Percentiles rank a stretch among this genome's conserved stretches.
Conservation (phyloP, 768 basidiomycete genomes). For the Suillus cothurnatus region DNA sequence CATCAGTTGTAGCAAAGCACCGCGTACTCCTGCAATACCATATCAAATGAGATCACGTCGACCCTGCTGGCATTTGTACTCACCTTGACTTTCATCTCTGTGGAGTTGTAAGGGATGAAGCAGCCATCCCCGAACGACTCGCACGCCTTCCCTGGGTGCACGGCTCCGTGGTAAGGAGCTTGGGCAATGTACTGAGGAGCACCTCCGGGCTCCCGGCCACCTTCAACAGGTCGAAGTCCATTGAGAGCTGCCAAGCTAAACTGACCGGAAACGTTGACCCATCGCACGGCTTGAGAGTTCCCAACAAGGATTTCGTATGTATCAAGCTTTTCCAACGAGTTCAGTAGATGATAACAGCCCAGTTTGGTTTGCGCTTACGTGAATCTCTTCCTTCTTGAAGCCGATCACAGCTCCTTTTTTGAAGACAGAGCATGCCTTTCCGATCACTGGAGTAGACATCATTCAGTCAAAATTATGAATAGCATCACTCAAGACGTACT, state of each 20-base stretch:
- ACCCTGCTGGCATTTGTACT: constrained; percentile 12
- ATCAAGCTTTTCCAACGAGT: constrained; percentile 44
- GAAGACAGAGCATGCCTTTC: constrained; percentile 62
- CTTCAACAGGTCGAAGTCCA: constrained; percentile 60
- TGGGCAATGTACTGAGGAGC: constrained; percentile 60
- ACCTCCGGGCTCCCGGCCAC: constrained; percentile 66
- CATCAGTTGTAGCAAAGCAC: constrained; percentile 40
- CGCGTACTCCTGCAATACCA: constrained; percentile 38
- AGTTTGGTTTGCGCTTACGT: constrained; percentile 41
- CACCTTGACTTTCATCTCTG: constrained; percentile 56
- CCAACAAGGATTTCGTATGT: constrained; percentile 75
- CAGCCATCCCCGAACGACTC: constrained; percentile 53
- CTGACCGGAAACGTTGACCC: constrained; percentile 53
- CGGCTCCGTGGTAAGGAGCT: constrained; percentile 51
- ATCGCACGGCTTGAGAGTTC: constrained; percentile 53
- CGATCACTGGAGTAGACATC: constrained; percentile 49
- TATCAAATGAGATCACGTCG: neutral
- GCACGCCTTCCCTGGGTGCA: constrained; percentile 68
- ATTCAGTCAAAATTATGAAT: constrained; percentile 6
- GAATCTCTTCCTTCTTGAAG: constrained; percentile 57
- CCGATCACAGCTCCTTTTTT: constrained; percentile 67
- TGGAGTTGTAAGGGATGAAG: constrained; percentile 54
- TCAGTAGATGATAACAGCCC: neutral
- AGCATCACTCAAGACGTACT: constrained; percentile 37
- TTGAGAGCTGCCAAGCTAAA: constrained; percentile 45